Evolutionary conservation across 169 alveolate genomes (phyloP).

Genomic region (Babesia ovis): DNA sequence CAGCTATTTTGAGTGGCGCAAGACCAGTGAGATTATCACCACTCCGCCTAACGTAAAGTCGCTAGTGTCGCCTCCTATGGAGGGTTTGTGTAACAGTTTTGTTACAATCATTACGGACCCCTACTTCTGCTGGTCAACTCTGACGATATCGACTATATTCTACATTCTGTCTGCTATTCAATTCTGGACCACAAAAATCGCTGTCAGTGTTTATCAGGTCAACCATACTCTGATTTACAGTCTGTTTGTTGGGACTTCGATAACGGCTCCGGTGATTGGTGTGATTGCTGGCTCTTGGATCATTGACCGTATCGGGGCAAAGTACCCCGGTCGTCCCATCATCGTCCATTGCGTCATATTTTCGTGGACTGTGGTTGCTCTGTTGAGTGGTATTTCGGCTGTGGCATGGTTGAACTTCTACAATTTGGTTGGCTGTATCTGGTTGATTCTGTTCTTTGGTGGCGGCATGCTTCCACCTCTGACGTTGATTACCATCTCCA

Average conservation of each 20-base stretch:
- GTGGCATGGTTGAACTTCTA: constrained; percentile 1
- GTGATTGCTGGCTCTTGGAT: constrained; percentile 83
- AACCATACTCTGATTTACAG: constrained; percentile 73
- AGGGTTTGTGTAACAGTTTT: constrained; percentile 66
- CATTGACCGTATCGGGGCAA: constrained; percentile 81
- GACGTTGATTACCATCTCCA: constrained; percentile 34
- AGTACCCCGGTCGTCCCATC: constrained; percentile 61
- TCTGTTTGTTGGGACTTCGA: constrained; percentile 75
- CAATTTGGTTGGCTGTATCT: constrained; percentile 26
- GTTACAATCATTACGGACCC: constrained; percentile 65
- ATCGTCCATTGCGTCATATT: constrained; percentile 20
- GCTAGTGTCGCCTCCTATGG: background rate
- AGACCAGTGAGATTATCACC: background rate
- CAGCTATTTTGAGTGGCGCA: constrained; percentile 16
- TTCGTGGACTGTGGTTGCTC: constrained; percentile 30
- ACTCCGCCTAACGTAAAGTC: background rate
- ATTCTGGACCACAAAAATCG: constrained; percentile 87
- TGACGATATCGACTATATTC: constrained; percentile 68
- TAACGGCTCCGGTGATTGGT: constrained; percentile 86
- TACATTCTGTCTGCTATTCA: constrained; percentile 87
- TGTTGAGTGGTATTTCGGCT: constrained; percentile 23
- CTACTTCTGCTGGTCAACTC: constrained; percentile 76
- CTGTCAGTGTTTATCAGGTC: constrained; percentile 43
- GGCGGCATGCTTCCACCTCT: constrained; percentile 57
- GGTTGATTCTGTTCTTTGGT: constrained; percentile 53